Evolutionary conservation across 2,329 filamentous ascomycete species (phyloP).

Genomic region (Magnaporthiopsis incrustans): DNA sequence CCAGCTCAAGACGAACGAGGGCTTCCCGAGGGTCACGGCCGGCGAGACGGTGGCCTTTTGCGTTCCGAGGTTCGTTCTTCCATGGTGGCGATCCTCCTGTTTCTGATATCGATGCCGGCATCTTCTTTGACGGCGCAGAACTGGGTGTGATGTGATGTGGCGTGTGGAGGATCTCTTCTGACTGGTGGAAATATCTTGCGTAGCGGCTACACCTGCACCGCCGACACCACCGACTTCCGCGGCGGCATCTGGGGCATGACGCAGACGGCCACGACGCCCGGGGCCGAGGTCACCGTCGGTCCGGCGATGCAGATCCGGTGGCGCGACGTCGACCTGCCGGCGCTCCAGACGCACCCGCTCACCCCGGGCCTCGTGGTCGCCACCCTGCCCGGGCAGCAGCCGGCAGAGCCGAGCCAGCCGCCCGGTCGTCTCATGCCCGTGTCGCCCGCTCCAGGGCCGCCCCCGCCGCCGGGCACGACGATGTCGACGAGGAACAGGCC

Average conservation of each 20-base stretch:
- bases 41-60: slow-evolving; percentile 17
- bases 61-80: slow-evolving; percentile 16
- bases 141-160: too few relatives aligned
- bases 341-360: slow-evolving; percentile 28
- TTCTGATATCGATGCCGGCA: too few relatives aligned
- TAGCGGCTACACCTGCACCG: slow-evolving; percentile 30
- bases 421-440: neutral
- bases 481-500: neutral
- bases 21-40: slow-evolving; percentile 11
- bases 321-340: slow-evolving; percentile 24
- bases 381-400: slow-evolving; percentile 1
- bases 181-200: neutral
- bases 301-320: slow-evolving; percentile 31
- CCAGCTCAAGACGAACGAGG: slow-evolving; percentile 9
- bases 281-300: slow-evolving; percentile 21
- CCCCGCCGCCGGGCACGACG: too few relatives aligned
- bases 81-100: too few relatives aligned
- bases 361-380: slow-evolving; percentile 22
- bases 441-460: too few relatives aligned
- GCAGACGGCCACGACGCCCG: slow-evolving; percentile 13
- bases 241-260: slow-evolving; percentile 30
- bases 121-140: too few relatives aligned
- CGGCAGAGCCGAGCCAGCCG: neutral
- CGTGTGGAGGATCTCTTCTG: too few relatives aligned
- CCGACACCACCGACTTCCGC: slow-evolving; percentile 30